These are phyloP conservation scores for Cystoderma amianthinum DNA, from an alignment of 768 basidiomycete genomes.

Conservation along the genomic window DNA sequence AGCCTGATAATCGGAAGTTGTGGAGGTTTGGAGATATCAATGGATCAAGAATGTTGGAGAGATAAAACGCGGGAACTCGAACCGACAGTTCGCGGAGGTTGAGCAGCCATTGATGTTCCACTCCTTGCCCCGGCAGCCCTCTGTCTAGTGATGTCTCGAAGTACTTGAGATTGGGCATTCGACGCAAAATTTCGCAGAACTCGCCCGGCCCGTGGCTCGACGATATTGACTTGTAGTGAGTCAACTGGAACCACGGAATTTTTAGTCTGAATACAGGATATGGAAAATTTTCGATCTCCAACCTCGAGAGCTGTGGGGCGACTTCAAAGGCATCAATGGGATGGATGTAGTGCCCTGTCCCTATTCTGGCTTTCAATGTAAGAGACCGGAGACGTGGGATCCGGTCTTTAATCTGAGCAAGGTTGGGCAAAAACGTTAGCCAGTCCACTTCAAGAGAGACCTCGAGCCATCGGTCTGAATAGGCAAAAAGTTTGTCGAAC, in stretches of 20 bases:
- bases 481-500: slow-evolving; percentile 7
- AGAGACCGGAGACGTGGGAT: slow-evolving; percentile 1
- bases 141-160: not conserved
- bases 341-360: not conserved
- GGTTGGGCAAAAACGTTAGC: not conserved
- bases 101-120: not conserved
- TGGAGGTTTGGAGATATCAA: not conserved
- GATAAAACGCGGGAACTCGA: not conserved
- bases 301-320: slow-evolving; percentile 10
- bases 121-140: not conserved
- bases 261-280: not conserved
- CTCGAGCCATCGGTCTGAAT: slow-evolving; percentile 14
- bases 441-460: slow-evolving; percentile 8
- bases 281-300: not conserved
- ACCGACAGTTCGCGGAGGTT: not conserved
- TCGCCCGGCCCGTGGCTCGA: not conserved
- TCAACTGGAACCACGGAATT: not conserved
- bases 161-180: not conserved
- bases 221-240: not conserved
- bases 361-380: slow-evolving; percentile 1
- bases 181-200: not conserved
- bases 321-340: slow-evolving; percentile 13
- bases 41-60: not conserved
- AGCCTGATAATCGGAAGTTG: not conserved
- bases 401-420: not conserved